Percentiles rank a stretch among this genome's conserved stretches.
phyloP scores from a whole-genome alignment of 2,329 filamentous ascomycete species.

The Amauroascus verrucosus region DNA sequence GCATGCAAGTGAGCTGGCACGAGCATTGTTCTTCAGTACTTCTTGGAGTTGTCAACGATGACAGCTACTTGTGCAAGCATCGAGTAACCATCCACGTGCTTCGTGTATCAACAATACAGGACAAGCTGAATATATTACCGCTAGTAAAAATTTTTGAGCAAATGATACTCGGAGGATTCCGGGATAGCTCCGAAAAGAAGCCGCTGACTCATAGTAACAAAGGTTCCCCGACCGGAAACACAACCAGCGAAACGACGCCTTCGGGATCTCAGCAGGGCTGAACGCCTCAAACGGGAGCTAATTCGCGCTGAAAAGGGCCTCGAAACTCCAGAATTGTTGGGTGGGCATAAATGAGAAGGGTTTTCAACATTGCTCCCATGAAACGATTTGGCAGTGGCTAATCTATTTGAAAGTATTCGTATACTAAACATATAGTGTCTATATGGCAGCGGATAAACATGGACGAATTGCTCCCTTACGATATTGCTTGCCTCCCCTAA shows the following conservation, averaged over 20 bases:
- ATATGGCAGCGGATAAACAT: too few relatives aligned
- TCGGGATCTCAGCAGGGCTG: not conserved
- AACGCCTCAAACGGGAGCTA: slow-evolving; percentile 2
- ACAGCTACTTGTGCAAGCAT: too few relatives aligned
- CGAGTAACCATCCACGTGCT: too few relatives aligned
- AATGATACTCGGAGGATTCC: slow-evolving; percentile 3
- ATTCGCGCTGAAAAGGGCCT: not conserved
- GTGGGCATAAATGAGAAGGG: not conserved
- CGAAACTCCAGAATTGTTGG: not conserved
- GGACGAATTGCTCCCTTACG: too few relatives aligned
- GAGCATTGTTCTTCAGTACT: not conserved
- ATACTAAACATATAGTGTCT: too few relatives aligned
- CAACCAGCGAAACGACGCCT: not conserved
- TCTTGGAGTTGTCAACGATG: too few relatives aligned
- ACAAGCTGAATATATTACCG: slow-evolving; percentile 3
- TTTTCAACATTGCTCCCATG: not conserved
- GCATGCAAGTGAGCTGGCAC: too few relatives aligned
- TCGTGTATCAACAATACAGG: not conserved
- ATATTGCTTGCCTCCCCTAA: too few relatives aligned
- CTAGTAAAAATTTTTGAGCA: slow-evolving; percentile 3
- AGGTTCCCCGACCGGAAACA: too few relatives aligned
- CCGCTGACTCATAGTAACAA: not conserved
- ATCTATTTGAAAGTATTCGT: not conserved
- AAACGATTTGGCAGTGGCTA: not conserved
- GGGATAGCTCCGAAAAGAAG: not conserved